Evolutionary conservation across 805 yeast genomes (phyloP), one percentile per base, ranked within the genome.

Genomic region (Metschnikowia peoriensis): DNA sequence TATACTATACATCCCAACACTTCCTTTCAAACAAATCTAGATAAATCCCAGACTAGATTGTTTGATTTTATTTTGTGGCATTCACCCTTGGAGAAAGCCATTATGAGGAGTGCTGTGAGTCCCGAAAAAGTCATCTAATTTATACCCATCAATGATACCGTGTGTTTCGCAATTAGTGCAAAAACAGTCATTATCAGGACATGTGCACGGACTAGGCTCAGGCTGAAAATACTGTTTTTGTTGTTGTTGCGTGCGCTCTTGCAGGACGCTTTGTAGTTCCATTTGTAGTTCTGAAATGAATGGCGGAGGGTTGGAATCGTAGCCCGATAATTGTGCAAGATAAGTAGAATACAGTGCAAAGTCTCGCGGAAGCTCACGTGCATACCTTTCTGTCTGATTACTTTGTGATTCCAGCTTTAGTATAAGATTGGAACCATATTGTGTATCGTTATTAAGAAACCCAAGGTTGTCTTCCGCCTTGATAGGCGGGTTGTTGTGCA

Each of bases 151-250:
- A 38, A 75, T 71, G n/a, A 72, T 75, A 1, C 78, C 77, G 55
- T 75, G 79, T 1, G 71, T 67, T 55, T 75, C 79, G 58, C 79
- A 75, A 54, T 74, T 75, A 10, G 68, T 51, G 57, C 79, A 75
- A 47, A 53, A 52, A 41, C 63, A 60, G 7, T 56, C 47, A 32
- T 57, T 53, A 16, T 48, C 62, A 4, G 61, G 46, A 32, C 63
- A 60, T 4, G 58, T 29, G 41, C 63, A 60, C 15, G 47, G 44
- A 27, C 43, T 50, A 11, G 27, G 46, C 28, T 44, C 52, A 7
- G 50, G 15, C 12, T 38, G 42, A 17, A 28, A 38, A 14, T 38
- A 40, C 22, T 39, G 34, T 28, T 39, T 39, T 14, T n/a, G 37
- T 43, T 47, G 47, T 29, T 38, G 45, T 16, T 46, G 43, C 4